Evolutionary conservation across 2,329 filamentous ascomycete genomes (phyloP).

Genomic region (Ceratocystis huliohia): DNA sequence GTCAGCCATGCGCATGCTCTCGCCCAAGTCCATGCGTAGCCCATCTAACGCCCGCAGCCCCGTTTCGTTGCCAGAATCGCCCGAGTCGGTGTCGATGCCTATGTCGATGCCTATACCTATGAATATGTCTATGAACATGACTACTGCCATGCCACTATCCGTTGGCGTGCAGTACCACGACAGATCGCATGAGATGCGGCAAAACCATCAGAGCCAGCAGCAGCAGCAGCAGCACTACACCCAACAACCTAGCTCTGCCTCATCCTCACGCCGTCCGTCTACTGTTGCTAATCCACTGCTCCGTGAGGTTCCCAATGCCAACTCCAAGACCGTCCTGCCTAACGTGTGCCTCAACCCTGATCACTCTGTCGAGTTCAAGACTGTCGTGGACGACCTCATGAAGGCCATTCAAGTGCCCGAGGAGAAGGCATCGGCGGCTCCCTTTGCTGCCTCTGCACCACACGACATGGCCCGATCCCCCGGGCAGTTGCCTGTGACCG

Average conservation of each 20-base stretch:
- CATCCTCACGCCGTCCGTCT: conserved; percentile 27
- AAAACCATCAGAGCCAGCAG: background rate
- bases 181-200: background rate
- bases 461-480: conserved; percentile 16
- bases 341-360: conserved; percentile 37
- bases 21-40: conserved; percentile 11
- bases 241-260: background rate
- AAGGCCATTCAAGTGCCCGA: conserved; percentile 59
- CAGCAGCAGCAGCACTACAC: conserved; percentile 1
- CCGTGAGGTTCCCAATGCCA: conserved; percentile 15
- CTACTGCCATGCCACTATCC: background rate
- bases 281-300: conserved; percentile 27
- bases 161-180: background rate
- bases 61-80: background rate
- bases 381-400: conserved; percentile 78
- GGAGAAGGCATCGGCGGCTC: conserved; percentile 29
- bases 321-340: conserved; percentile 33
- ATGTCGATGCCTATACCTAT: background rate
- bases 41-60: background rate
- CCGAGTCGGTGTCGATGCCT: background rate
- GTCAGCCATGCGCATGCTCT: conserved; percentile 6
- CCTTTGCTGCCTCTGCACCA: background rate
- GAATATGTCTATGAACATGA: background rate
- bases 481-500: background rate
- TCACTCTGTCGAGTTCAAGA: conserved; percentile 55